Base-by-base conservation (phyloP, 2,329 filamentous ascomycete genomes). In the Corniculantispora saksenae region DNA sequence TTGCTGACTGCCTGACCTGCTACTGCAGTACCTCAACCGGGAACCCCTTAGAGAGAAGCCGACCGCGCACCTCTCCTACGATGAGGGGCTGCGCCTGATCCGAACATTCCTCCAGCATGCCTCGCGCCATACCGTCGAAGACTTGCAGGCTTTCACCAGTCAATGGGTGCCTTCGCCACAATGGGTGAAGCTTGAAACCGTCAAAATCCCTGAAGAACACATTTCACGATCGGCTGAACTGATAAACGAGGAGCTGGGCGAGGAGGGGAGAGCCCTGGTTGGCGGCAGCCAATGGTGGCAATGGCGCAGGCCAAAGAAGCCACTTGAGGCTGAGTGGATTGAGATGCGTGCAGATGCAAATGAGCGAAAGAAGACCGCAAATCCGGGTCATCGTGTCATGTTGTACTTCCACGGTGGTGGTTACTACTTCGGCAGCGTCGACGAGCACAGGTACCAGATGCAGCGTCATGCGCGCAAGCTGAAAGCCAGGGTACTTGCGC, bases 391-490 rank as follows among this genome's bases (percentile, higher is more conserved):
- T 70, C 88, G 93, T 61, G 88, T 97, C 65, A 97, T 98, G 86
- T 81, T 99, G 27, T 98, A 98, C 77, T 83, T 98, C 25, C 95
- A 98, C 73, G 95, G 95, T 17, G 94, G 94, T 8, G 94, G 91
- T 23, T 98, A 97, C 78, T 99, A 90, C 79, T 98, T 99, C 75
- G 94, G 95, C 17, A 96, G 93, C 71, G 90, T 97, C 45, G 94
- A 97, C 74, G 94, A 97, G 77, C 95, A 98, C 80, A 89, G 95
- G n/a, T 98, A 98, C 79, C 94, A 98, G 82, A 89, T 99, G 84
- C 95, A 99, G 78, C 86, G 94, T 57, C 94, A 98, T 83, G 95
- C 95, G 32, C 86, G 95, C 62, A 98, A 98, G 79, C 84, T 99
- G 67, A 93, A 95, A 77, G 94, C 93, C 21, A 86, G 93, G 63